Conservation (phyloP, 2,329 filamentous ascomycete species). For the Stachybotrys chlorohalonatus region DNA sequence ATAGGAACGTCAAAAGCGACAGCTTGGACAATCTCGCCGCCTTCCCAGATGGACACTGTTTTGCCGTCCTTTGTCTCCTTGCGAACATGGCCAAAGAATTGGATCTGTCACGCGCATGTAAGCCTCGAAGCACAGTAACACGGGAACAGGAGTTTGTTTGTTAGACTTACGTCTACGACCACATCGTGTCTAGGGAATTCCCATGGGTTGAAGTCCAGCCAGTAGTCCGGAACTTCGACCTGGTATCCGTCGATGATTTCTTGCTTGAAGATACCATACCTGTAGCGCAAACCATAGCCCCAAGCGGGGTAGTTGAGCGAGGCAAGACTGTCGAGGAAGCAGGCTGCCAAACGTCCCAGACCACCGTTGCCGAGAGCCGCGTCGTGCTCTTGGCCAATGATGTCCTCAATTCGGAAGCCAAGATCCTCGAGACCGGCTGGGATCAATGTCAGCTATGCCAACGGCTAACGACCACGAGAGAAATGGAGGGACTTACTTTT, state of each 20-base stretch:
- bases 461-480: neutral
- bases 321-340: slow-evolving; percentile 92
- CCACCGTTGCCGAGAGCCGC: slow-evolving; percentile 94
- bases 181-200: slow-evolving; percentile 95
- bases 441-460: slow-evolving; percentile 7
- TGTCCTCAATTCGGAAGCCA: slow-evolving; percentile 93
- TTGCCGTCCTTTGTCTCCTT: slow-evolving; percentile 74
- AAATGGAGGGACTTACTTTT: slow-evolving; percentile 45
- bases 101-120: slow-evolving; percentile 44
- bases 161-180: slow-evolving; percentile 63
- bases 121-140: slow-evolving; percentile 2
- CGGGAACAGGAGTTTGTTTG: neutral
- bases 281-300: slow-evolving; percentile 93
- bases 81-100: slow-evolving; percentile 84
- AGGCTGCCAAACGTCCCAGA: slow-evolving; percentile 87
- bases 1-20: slow-evolving; percentile 91
- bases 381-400: slow-evolving; percentile 91
- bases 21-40: slow-evolving; percentile 84
- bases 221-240: slow-evolving; percentile 96
- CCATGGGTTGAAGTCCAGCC: slow-evolving; percentile 99
- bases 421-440: slow-evolving; percentile 77
- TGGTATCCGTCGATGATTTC: slow-evolving; percentile 98
- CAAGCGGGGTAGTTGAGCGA: slow-evolving; percentile 93
- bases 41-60: slow-evolving; percentile 70
- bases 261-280: slow-evolving; percentile 98